Percentiles rank a stretch among this genome's conserved stretches.
Evolutionary conservation across 2,329 filamentous ascomycete genomes (phyloP).

Genomic region (Fusarium austroafricanum): DNA sequence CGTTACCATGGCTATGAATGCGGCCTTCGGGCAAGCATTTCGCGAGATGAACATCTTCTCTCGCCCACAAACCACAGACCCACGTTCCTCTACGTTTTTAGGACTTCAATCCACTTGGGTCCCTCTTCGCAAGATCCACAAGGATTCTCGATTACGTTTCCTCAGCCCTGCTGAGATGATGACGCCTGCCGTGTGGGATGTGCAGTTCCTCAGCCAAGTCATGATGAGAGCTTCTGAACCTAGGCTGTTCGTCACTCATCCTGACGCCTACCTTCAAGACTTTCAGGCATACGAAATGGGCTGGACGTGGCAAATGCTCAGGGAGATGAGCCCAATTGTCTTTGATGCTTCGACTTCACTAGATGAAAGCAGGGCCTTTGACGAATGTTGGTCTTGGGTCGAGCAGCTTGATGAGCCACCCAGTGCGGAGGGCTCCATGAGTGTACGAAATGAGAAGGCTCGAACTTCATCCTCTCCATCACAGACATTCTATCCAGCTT

Average conservation of each 20-base stretch:
- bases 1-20: conserved; percentile 71
- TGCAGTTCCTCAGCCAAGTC: conserved; percentile 76
- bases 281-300: conserved; percentile 62
- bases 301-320: conserved; percentile 79
- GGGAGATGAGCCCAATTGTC: conserved; percentile 69
- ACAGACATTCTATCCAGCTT: conserved; percentile 46
- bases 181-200: conserved; percentile 77
- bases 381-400: conserved; percentile 73
- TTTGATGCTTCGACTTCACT: conserved; percentile 54
- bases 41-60: conserved; percentile 56
- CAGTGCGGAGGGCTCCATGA: conserved; percentile 58
- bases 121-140: conserved; percentile 81
- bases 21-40: conserved; percentile 70
- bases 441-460: conserved; percentile 56
- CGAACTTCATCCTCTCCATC: conserved; percentile 58
- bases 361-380: conserved; percentile 62
- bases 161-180: conserved; percentile 78
- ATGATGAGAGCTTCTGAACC: conserved; percentile 77
- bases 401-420: conserved; percentile 70
- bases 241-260: conserved; percentile 80
- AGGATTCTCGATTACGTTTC: conserved; percentile 78
- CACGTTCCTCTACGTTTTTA: conserved; percentile 58
- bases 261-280: conserved; percentile 79
- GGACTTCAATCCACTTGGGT: conserved; percentile 77
- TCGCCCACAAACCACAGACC: conserved; percentile 44